phyloP scores from a whole-genome alignment of 2,329 filamentous ascomycete genomes.

The Trichoderma sp. region DNA sequence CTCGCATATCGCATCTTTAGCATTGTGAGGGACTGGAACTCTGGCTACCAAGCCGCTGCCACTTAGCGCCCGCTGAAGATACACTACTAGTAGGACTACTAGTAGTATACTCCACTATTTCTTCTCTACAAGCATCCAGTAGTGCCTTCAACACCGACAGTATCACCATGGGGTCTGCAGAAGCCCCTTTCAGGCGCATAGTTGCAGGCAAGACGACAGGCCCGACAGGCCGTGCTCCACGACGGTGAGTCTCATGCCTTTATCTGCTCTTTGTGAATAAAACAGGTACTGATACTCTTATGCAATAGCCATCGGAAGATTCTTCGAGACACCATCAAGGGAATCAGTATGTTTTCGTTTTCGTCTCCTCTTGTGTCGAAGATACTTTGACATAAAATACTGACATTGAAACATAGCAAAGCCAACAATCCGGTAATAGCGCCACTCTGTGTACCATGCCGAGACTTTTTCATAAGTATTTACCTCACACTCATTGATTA shows the following conservation, averaged over 20 bases:
- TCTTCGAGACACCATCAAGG: constrained; percentile 40
- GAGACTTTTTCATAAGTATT: neutral
- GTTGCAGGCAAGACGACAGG: neutral
- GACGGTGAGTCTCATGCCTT: neutral
- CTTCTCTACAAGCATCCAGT: neutral
- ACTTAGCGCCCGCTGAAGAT: neutral
- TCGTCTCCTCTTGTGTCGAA: neutral
- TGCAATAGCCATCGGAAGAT: neutral
- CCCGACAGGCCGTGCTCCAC: neutral
- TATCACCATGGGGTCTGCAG: neutral
- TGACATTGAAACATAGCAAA: constrained; percentile 46
- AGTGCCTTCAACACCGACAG: neutral
- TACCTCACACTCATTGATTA: constrained; percentile 3
- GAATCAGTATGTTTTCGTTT: constrained; percentile 49
- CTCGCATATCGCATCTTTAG: neutral
- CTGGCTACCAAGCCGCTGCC: neutral
- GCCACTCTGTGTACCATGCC: neutral
- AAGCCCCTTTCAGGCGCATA: neutral
- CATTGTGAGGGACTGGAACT: neutral
- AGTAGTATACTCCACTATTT: neutral
- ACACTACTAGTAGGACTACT: neutral
- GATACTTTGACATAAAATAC: neutral
- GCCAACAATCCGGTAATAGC: constrained; percentile 55
- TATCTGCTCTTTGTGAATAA: neutral
- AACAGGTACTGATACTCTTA: neutral